phyloP scores from a whole-genome alignment of 768 basidiomycete species.

The Sporobolomyces phaffii region DNA sequence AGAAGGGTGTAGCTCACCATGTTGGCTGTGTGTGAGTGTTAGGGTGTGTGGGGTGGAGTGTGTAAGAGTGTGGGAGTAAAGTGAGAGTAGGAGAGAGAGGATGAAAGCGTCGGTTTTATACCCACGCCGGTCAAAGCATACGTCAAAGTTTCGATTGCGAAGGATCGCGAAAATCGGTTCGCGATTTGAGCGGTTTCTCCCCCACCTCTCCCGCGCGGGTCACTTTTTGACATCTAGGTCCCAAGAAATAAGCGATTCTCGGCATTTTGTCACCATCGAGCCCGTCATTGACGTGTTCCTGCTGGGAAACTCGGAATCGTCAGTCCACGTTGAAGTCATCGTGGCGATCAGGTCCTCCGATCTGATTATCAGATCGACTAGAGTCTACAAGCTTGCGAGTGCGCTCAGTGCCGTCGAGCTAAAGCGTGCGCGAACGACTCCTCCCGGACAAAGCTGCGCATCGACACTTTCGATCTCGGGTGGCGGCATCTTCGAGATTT shows the following conservation, averaged over 20 bases:
- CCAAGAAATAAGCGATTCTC: slow-evolving; percentile 2
- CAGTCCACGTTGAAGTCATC: too few relatives aligned
- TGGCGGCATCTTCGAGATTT: too few relatives aligned
- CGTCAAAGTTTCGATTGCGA: slow-evolving; percentile 2
- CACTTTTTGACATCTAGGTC: neutral
- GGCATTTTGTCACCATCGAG: too few relatives aligned
- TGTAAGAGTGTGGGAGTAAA: neutral
- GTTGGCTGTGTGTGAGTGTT: neutral
- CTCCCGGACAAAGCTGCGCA: too few relatives aligned
- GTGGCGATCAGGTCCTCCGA: too few relatives aligned
- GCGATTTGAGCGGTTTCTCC: neutral
- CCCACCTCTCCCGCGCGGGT: neutral
- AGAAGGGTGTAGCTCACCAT: neutral
- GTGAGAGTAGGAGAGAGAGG: neutral
- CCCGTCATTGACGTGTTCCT: too few relatives aligned
- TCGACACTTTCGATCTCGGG: too few relatives aligned
- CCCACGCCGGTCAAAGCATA: neutral
- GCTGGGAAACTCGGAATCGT: too few relatives aligned
- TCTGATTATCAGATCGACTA: too few relatives aligned
- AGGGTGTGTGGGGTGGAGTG: neutral
- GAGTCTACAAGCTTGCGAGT: too few relatives aligned
- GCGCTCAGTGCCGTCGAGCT: too few relatives aligned
- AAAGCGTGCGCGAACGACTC: too few relatives aligned
- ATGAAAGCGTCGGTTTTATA: neutral
- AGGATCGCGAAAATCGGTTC: neutral